A percentile compares a stretch with the other conserved stretches of the same genome.
These are phyloP conservation scores for Xylariomycetidae sp. DNA, from an alignment of 2,329 filamentous ascomycete species.

Conservation along the genomic window DNA sequence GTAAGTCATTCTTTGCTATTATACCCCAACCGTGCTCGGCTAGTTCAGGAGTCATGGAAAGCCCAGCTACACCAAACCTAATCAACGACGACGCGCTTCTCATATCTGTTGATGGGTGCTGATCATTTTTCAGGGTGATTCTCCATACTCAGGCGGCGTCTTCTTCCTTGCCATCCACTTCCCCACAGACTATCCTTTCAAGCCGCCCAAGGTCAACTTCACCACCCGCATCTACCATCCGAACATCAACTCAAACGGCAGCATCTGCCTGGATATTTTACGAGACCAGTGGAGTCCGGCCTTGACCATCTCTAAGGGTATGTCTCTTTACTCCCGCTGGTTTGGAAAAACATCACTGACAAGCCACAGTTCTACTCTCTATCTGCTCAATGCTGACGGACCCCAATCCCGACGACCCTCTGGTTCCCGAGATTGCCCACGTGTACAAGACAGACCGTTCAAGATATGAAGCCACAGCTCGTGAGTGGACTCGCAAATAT, in stretches of 20 bases:
- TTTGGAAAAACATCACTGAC: conserved; percentile 5
- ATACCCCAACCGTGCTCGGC: too few relatives aligned
- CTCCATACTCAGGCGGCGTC: conserved; percentile 94
- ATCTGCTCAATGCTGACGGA: conserved; percentile 99
- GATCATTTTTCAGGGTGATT: conserved; percentile 68
- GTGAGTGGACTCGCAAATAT: conserved; percentile 99
- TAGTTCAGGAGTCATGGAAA: too few relatives aligned
- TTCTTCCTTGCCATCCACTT: conserved; percentile 99
- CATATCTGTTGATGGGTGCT: conserved; percentile 25
- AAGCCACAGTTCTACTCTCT: conserved; percentile 74
- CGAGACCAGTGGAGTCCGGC: conserved; percentile 99
- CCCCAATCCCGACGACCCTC: conserved; percentile 97
- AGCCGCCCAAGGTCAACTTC: conserved; percentile 99
- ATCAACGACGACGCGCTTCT: too few relatives aligned
- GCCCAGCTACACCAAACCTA: too few relatives aligned
- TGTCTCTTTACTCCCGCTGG: conserved; percentile 12
- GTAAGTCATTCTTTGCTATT: conserved; percentile 51
- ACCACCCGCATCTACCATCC: conserved; percentile 99
- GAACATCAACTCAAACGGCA: conserved; percentile 99
- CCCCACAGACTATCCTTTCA: conserved; percentile 99
- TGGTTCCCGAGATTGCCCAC: conserved; percentile 97
- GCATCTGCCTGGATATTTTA: conserved; percentile 97
- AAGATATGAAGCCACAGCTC: conserved; percentile 91
- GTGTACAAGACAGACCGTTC: conserved; percentile 99
- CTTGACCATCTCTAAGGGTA: conserved; percentile 97